Evolutionary conservation across 163 green algal species (phyloP), one percentile per base, ranked within the genome.

Genomic region (Prototheca cutis): DNA sequence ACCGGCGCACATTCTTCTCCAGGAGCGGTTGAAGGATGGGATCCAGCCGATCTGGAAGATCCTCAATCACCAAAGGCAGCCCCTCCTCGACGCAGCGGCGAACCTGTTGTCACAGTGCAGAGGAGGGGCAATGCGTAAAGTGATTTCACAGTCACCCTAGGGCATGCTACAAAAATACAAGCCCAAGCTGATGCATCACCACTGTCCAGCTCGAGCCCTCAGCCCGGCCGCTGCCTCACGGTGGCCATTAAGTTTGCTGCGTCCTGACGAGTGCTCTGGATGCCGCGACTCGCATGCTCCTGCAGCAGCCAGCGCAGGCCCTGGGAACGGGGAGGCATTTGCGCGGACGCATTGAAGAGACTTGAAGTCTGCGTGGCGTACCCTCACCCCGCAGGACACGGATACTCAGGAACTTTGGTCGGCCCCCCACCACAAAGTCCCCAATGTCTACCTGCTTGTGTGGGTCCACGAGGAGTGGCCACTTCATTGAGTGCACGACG

Each of bases 391-490:
- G n/a, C n/a, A n/a, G n/a, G n/a, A n/a, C n/a, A n/a, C n/a, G n/a
- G n/a, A n/a, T n/a, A n/a, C n/a, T n/a, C n/a, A n/a, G n/a, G n/a
- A n/a, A n/a, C n/a, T n/a, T n/a, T n/a, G n/a, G n/a, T n/a, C n/a
- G n/a, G n/a, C n/a, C n/a, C n/a, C n/a, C n/a, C n/a, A n/a, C n/a
- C n/a, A n/a, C n/a, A n/a, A n/a, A n/a, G n/a, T n/a, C n/a, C n/a
- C n/a, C n/a, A n/a, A n/a, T n/a, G n/a, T n/a, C n/a, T n/a, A 66
- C 70, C 77, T 95, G 88, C 70, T 94, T 73, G 74, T 97, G 89
- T 17, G 90, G 90, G 71, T 97, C 90, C 28, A 97, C 90, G 72
- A 97, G 87, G 18, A 96, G 77, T 15, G 79, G 68, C 82, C 81
- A 95, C n/a, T 87, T 75, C 1, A 67, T 66, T 17, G 82, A 79